Evolutionary conservation across 495 filamentous ascomycete genomes (phyloP), one percentile per base, ranked within the genome.

Genomic region (Penicillium samsonianum): DNA sequence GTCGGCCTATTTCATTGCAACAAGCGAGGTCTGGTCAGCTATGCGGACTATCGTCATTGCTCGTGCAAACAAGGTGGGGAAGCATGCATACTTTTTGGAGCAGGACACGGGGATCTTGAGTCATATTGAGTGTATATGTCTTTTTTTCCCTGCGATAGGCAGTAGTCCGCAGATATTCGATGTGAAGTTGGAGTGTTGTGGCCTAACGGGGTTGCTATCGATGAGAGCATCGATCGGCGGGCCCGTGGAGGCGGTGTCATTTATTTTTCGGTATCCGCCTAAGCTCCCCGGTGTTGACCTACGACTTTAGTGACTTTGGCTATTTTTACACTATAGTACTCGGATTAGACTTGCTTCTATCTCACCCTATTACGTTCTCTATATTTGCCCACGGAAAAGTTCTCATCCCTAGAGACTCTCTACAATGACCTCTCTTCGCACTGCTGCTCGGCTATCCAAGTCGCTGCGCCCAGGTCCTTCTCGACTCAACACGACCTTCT

Each of bases 1-100:
- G 66, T 93, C 89, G 68, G 91, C 91, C 90, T 95, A 65, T 16
- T 45, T 56, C 41, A 40, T 46, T 47, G 40, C 53, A 30, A 50
- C 47, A 60, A 57, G 49, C n/a, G 40, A 62, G 40, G 28, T 58
- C 26, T 49, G 38, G 64, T 76, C 47, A 76, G 72, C 57, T 67
- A 71, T 68, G 40, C 19, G 42, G 37, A 26, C 38, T 67, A 59
- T 67, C 69, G 64, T 63, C 60, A 62, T 65, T 63, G 64, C 63
- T 58, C 22, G 65, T 55, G 55, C 55, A 53, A 58, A 46, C 23
- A 52, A 50, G 44, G 33, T 48, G 28, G 53, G 45, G 43, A 65
- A 61, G 54, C 55, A 38, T 57, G 40, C 71, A 52, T 60, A 85
- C 84, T 71, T 84, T 80, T 65, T 83, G 82, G 31, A 87, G 72